These are phyloP conservation scores for Pyrenula aspistea DNA, from an alignment of 495 filamentous ascomycete species.

Conservation along the genomic window DNA sequence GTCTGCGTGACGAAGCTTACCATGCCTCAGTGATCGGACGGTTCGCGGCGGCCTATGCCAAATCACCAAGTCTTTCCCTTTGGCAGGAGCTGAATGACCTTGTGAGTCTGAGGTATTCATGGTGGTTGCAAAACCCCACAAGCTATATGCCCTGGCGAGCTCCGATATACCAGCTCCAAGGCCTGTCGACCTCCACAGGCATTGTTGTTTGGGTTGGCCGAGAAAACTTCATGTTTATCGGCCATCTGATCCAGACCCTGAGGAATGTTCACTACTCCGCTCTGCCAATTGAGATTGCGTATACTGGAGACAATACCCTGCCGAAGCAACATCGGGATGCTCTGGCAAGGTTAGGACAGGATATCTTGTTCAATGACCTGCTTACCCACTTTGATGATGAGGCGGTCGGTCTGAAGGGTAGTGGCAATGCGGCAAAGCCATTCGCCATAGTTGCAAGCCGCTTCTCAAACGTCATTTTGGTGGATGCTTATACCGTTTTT, in stretches of 20 bases:
- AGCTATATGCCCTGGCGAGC: not conserved
- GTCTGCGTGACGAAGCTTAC: not conserved
- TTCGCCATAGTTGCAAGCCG: conserved; percentile 17
- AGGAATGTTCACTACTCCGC: conserved; percentile 5
- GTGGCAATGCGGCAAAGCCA: conserved; percentile 18
- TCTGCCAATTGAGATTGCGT: conserved; percentile 11
- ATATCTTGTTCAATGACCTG: conserved; percentile 4
- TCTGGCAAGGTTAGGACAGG: conserved; percentile 1
- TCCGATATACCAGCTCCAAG: not conserved
- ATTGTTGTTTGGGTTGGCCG: conserved; percentile 4
- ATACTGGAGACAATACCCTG: conserved; percentile 10
- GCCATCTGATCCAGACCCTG: conserved; percentile 7
- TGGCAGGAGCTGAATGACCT: not conserved
- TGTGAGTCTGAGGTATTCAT: not conserved
- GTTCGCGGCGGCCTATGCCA: not conserved
- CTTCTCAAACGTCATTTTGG: conserved; percentile 17
- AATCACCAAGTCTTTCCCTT: not conserved
- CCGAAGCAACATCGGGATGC: conserved; percentile 3
- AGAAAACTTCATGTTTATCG: conserved; percentile 2
- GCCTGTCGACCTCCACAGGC: not conserved
- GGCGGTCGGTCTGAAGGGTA: not conserved
- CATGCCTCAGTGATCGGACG: not conserved
- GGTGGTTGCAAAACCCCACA: not conserved
- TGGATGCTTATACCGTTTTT: conserved; percentile 20
- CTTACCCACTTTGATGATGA: conserved; percentile 8